Evolutionary conservation across 2,329 filamentous ascomycete genomes (phyloP).

Genomic region (Colletotrichum noveboracense): DNA sequence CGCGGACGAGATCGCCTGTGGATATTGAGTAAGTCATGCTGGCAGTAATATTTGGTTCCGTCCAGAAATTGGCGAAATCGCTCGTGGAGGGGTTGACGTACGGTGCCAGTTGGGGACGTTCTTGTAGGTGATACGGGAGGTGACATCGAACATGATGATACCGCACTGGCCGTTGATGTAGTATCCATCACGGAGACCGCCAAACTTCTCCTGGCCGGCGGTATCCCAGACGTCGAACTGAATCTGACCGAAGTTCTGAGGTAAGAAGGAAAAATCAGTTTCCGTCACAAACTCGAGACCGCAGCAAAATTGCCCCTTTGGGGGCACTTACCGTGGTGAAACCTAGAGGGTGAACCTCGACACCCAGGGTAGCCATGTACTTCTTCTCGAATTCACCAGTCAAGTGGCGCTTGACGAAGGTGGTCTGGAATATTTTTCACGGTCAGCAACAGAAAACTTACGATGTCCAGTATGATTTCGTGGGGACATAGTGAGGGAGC

Average conservation of each 20-base stretch:
- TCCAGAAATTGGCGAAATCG: neutral
- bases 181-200: slow-evolving; percentile 98
- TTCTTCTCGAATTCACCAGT: slow-evolving; percentile 99
- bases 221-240: slow-evolving; percentile 99
- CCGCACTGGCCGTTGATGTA: slow-evolving; percentile 99
- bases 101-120: slow-evolving; percentile 99
- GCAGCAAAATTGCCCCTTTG: slow-evolving; percentile 20
- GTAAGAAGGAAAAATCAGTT: slow-evolving; percentile 24
- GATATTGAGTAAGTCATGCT: neutral
- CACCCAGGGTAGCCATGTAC: slow-evolving; percentile 99
- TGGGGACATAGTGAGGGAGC: neutral
- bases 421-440: slow-evolving; percentile 69
- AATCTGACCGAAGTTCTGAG: slow-evolving; percentile 94
- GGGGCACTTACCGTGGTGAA: slow-evolving; percentile 88
- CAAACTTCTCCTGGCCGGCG: slow-evolving; percentile 99
- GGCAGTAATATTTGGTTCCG: neutral
- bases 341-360: slow-evolving; percentile 97
- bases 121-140: slow-evolving; percentile 99
- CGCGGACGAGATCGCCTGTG: slow-evolving; percentile 93
- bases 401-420: slow-evolving; percentile 99
- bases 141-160: slow-evolving; percentile 99
- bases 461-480: neutral
- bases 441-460: slow-evolving; percentile 25
- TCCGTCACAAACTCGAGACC: neutral
- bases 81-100: slow-evolving; percentile 56